Base-by-base conservation (phyloP, 345 rosid species). In the Euphorbia lathyris region DNA sequence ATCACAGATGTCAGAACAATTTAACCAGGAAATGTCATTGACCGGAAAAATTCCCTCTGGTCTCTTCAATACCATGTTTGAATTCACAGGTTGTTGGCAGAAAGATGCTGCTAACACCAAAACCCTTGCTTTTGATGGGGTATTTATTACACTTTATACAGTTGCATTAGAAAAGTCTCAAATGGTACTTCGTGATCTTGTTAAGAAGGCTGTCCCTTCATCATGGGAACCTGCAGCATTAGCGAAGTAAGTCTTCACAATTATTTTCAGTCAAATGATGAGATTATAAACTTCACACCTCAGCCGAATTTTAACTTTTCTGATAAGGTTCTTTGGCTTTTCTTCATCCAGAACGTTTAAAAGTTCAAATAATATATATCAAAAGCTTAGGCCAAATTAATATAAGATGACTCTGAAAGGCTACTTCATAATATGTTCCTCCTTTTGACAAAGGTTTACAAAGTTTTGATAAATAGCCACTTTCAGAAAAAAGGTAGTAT, bases 41-140 rank as follows among this genome's bases (percentile, higher is more conserved):
- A 86, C 90, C 48, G 98, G 98, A 67, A 88, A 90, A 86, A 90
- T 91, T 65, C 98, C 98, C 1, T 91, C 97, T 0, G 98, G 98
- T 67, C 86, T 85, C 67, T 94, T 94, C 80, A 91, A 94, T 74
- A 63, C 90, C 16, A 88, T 90, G 98, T 94, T 90, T 74, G 97
- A 90, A 30, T 94, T 87, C 80, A 86, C 96, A 7, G 82, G 97
- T 69, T 83, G 86, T 79, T 94, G 97, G 98, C 96, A 91, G 77
- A 91, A 87, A 71, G 98, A 94, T 76, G 96, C 96, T 27, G 96
- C 96, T 53, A 87, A 79, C 73, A 91, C 98, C n/a, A 94, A 91
- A 78, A 85, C 85, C 72, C 96, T 94, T 56, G 88, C 98, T 66
- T 94, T 91, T 70, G 96, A 90, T 84, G 98, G 97, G 69, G 84